Base-by-base conservation (phyloP, 768 basidiomycete species). In the Dioszegia aurantiaca region DNA sequence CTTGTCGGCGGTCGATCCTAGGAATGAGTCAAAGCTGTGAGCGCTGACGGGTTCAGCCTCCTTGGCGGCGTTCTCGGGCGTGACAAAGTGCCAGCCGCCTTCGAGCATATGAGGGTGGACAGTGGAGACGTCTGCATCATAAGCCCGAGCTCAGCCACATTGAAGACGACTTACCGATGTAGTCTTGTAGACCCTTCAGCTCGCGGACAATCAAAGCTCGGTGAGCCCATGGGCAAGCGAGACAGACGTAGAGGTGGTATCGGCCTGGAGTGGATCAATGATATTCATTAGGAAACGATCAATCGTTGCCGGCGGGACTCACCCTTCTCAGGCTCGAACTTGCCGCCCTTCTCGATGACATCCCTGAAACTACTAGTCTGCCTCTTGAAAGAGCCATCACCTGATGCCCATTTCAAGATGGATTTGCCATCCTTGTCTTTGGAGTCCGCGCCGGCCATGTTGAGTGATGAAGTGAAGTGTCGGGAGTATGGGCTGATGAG, bases 211-310 rank as follows among this genome's bases (percentile, higher is more conserved):
- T 95, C 61, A 95, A 80, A 3, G 92, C 84, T 64, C 94, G 83
- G 24, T 90, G 90, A 0, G 94, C 94, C 94, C 93, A 98, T 9
- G 94, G 70, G 48, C 61, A 97, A 1, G 87, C 85, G 62, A 85
- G 84, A 3, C 87, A 88, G 58, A 95, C 88, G 68, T 89, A 94
- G 64, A 94, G 88, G 65, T 89, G 88, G 74, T 97, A 97, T 43
- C 93, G 86, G 60, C 85, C 90, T 90, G 48, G n/a, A 23, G 21
- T n/a, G n/a, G n/a, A n/a, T n/a, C n/a, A n/a, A n/a, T n/a, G n/a
- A n/a, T n/a, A n/a, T n/a, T n/a, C n/a, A n/a, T n/a, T n/a, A n/a
- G n/a, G n/a, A n/a, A n/a, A n/a, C n/a, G n/a, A n/a, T n/a, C n/a
- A n/a, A n/a, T n/a, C n/a, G n/a, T n/a, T n/a, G n/a, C n/a, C n/a